Percentiles rank a stretch among this genome's conserved stretches.
phyloP scores from a whole-genome alignment of 2,329 filamentous ascomycete genomes.

The Talaromyces sp. region DNA sequence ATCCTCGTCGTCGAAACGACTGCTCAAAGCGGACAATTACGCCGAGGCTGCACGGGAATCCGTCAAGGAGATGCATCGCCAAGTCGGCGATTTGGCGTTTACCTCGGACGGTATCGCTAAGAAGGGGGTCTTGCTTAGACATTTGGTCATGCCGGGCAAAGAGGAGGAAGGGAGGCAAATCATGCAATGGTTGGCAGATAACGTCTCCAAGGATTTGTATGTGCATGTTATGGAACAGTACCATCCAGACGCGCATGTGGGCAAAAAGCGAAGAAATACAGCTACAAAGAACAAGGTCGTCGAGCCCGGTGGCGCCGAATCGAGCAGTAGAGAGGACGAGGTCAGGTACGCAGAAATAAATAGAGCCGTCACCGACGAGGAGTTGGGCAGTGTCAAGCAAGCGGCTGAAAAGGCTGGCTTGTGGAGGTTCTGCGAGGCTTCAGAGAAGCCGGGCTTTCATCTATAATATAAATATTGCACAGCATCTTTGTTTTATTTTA shows the following conservation, averaged over 20 bases:
- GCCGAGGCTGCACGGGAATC: slow-evolving; percentile 68
- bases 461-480: slow-evolving; percentile 21
- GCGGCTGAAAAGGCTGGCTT: slow-evolving; percentile 68
- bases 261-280: slow-evolving; percentile 54
- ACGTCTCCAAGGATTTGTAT: slow-evolving; percentile 71
- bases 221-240: slow-evolving; percentile 91
- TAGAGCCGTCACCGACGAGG: slow-evolving; percentile 59
- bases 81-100: slow-evolving; percentile 80
- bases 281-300: slow-evolving; percentile 20
- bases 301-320: slow-evolving; percentile 26
- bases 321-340: background rate
- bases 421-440: slow-evolving; percentile 71
- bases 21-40: slow-evolving; percentile 77
- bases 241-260: slow-evolving; percentile 73
- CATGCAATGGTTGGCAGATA: slow-evolving; percentile 68
- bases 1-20: slow-evolving; percentile 58
- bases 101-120: slow-evolving; percentile 77
- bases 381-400: slow-evolving; percentile 61
- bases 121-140: slow-evolving; percentile 68
- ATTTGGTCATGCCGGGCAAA: slow-evolving; percentile 80
- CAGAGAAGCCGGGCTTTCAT: slow-evolving; percentile 54
- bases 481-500: background rate
- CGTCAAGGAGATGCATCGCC: slow-evolving; percentile 72
- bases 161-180: slow-evolving; percentile 70
- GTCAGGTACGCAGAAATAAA: slow-evolving; percentile 75